phyloP scores from a whole-genome alignment of 2,329 filamentous ascomycete genomes.

The Cyphellophora europaea region DNA sequence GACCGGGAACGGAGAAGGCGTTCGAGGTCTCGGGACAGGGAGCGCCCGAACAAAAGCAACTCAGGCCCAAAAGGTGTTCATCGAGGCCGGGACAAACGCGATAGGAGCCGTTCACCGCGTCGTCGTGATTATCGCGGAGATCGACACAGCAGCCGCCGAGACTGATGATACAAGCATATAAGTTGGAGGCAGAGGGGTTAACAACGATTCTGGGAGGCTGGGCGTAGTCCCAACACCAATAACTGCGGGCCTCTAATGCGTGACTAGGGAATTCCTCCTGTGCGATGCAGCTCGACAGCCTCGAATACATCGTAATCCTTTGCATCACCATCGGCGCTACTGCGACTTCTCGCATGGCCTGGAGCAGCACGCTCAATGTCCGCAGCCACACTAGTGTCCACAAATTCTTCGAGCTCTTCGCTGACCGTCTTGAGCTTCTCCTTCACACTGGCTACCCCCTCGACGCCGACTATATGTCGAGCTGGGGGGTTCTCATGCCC shows the following conservation, averaged over 20 bases:
- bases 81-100: too few relatives aligned
- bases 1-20: conserved; percentile 6
- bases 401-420: conserved; percentile 92
- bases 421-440: conserved; percentile 95
- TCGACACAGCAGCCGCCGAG: conserved; percentile 1
- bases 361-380: conserved; percentile 39
- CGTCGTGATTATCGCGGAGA: background rate
- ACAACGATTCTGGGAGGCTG: too few relatives aligned
- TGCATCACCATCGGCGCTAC: too few relatives aligned
- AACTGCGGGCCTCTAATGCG: too few relatives aligned
- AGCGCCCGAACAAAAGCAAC: background rate
- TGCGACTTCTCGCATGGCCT: background rate
- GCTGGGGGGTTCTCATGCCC: conserved; percentile 94
- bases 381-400: conserved; percentile 77
- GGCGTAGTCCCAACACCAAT: too few relatives aligned
- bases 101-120: background rate
- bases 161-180: background rate
- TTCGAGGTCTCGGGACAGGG: background rate
- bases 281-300: background rate
- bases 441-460: conserved; percentile 78
- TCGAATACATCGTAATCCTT: background rate
- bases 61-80: background rate
- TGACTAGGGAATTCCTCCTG: background rate
- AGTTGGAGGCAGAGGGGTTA: background rate
- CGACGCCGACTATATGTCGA: conserved; percentile 84